Evolutionary conservation across 2,329 filamentous ascomycete species (phyloP), one percentile per base, ranked within the genome.

Genomic region (Phaeosphaeriaceae sp.): DNA sequence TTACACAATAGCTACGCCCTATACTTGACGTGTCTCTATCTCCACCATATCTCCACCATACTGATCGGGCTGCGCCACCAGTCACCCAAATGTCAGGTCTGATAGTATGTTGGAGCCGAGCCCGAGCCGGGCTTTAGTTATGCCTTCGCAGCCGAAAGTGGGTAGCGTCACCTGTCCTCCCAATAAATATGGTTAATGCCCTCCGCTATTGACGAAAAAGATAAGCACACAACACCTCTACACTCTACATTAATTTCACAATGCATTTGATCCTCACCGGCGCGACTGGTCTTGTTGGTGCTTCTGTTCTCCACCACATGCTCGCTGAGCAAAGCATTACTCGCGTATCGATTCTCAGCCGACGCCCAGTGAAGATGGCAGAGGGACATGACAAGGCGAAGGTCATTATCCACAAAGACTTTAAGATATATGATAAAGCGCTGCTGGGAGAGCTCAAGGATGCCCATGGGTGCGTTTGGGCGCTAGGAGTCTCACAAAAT

Each of bases 401-500:
- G 18, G 83, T 90, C 46, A 85, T 91, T 54, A 74, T 87, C 15
- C 87, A 91, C 64, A 78, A 81, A 13, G 86, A 92, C 68, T 92
- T 88, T 63, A 71, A 75, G 11, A 75, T 68, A 1, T 92, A 90
- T 66, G 79, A 82, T 29, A 60, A 79, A 15, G 76, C 77, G 0
- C 58, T 90, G 2, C 76, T 91, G 8, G 70, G 74, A 3, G 77
- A 86, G 64, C 76, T 92, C 0, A 77, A 79, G 43, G 87, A 83
- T 17, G 88, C 88, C 0, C 75, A 81, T 6, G 88, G 85, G 2
- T 88, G 85, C 50, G 85, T 92, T 1, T 92, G 89, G 89, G 88
- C 89, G 0, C 77, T 87, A 66, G 88, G 89, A 0, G 84, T 86
- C 39, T 85, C 82, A 52, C 81, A 86, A 61, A 83, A 70, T 9